A percentile compares a stretch with the other conserved stretches of the same genome.
Conservation (phyloP, 805 yeast species). For the Starmerella potacharoeniae region DNA sequence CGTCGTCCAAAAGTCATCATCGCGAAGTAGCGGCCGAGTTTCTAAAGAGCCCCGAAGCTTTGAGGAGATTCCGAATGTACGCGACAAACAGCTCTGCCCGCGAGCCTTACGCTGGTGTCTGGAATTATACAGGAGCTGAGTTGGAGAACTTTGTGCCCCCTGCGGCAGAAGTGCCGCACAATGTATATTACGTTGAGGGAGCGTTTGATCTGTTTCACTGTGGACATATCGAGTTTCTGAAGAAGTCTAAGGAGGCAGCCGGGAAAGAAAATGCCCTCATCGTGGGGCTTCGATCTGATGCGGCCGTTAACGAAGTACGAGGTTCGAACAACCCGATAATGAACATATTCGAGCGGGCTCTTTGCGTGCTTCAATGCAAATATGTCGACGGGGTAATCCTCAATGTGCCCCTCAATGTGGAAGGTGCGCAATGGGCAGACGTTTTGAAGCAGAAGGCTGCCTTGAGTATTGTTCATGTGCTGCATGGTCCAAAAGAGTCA, state of each 20-base stretch:
- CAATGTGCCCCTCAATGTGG: slow-evolving; percentile 48
- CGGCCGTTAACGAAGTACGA: slow-evolving; percentile 41
- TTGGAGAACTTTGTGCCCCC: slow-evolving; percentile 12
- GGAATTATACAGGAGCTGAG: not conserved
- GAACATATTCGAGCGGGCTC: slow-evolving; percentile 73
- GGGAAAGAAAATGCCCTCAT: slow-evolving; percentile 38
- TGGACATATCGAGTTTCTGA: slow-evolving; percentile 73
- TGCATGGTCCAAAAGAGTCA: slow-evolving; percentile 6
- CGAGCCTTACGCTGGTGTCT: slow-evolving; percentile 22
- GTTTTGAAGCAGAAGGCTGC: slow-evolving; percentile 25
- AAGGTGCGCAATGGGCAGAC: slow-evolving; percentile 34
- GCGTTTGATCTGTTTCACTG: slow-evolving; percentile 88
- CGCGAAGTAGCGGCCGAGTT: slow-evolving; percentile 17
- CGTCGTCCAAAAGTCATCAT: slow-evolving; percentile 51
- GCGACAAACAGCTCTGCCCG: slow-evolving; percentile 20
- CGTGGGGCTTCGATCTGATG: slow-evolving; percentile 59
- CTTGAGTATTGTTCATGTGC: not conserved
- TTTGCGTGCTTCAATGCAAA: slow-evolving; percentile 79
- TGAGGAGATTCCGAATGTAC: slow-evolving; percentile 19
- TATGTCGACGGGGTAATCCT: slow-evolving; percentile 71
- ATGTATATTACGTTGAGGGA: slow-evolving; percentile 51
- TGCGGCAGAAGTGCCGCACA: slow-evolving; percentile 12
- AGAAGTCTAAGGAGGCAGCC: slow-evolving; percentile 36
- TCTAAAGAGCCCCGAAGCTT: slow-evolving; percentile 9
- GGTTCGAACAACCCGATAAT: slow-evolving; percentile 70